phyloP scores from a whole-genome alignment of 2,329 filamentous ascomycete genomes.

The Chaetoscypha palmicola region DNA sequence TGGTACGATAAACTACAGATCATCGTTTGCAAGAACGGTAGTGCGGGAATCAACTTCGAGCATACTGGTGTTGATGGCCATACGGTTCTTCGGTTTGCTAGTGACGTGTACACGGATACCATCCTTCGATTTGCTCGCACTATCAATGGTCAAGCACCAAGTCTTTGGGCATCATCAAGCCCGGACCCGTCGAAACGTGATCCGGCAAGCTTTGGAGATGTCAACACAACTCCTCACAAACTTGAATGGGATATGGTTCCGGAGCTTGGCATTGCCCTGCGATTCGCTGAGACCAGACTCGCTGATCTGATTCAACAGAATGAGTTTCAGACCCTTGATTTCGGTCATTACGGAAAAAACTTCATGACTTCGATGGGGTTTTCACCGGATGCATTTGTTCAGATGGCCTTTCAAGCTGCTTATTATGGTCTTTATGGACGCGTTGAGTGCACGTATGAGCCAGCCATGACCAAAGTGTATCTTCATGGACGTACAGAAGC shows the following conservation, averaged over 20 bases:
- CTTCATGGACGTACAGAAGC: conserved; percentile 93
- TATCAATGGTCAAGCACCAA: conserved; percentile 90
- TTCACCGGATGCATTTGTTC: conserved; percentile 93
- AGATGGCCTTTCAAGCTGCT: conserved; percentile 98
- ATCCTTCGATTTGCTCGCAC: conserved; percentile 91
- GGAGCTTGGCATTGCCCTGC: conserved; percentile 81
- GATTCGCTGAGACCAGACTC: conserved; percentile 90
- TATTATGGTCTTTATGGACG: conserved; percentile 96
- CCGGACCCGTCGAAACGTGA: conserved; percentile 91
- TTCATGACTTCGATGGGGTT: conserved; percentile 97
- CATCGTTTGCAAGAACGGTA: conserved; percentile 98
- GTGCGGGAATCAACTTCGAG: conserved; percentile 97
- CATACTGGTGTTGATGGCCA: conserved; percentile 97
- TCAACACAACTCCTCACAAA: conserved; percentile 90
- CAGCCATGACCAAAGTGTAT: conserved; percentile 94
- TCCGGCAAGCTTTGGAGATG: conserved; percentile 84
- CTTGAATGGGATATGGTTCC: conserved; percentile 97
- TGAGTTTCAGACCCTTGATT: conserved; percentile 89
- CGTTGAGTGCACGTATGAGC: conserved; percentile 93
- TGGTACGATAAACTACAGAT: conserved; percentile 99
- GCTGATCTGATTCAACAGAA: conserved; percentile 95
- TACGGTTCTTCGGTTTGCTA: conserved; percentile 91
- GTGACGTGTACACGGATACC: conserved; percentile 94
- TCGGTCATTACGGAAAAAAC: conserved; percentile 85
- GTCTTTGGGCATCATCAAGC: conserved; percentile 82